These are phyloP conservation scores for Psidium guajava DNA, from an alignment of 345 rosid genomes.

Conservation along the genomic window DNA sequence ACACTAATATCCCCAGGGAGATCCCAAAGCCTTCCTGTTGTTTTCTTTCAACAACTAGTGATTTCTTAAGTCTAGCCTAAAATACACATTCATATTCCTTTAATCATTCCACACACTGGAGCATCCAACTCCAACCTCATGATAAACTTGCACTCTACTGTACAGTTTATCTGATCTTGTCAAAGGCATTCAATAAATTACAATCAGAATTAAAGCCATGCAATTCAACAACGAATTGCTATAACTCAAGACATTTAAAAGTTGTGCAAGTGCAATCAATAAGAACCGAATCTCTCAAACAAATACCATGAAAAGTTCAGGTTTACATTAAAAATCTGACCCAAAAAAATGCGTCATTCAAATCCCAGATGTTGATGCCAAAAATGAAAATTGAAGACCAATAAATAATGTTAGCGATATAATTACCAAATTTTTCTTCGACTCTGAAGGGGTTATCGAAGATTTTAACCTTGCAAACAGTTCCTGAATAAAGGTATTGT, in stretches of 20 bases:
- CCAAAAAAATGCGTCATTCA: not conserved
- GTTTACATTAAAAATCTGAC: not conserved
- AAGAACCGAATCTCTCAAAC: not conserved
- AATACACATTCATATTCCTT: not conserved
- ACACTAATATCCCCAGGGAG: not conserved
- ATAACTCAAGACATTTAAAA: not conserved
- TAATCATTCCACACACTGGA: not conserved
- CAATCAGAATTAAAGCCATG: not conserved
- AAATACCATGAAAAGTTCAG: not conserved
- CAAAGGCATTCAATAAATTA: not conserved
- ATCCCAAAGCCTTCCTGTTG: not conserved
- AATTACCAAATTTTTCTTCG: constrained; percentile 86
- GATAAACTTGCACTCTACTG: not conserved
- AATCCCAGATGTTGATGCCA: not conserved
- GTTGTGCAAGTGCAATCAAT: not conserved
- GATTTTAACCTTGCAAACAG: constrained; percentile 66
- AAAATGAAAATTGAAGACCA: not conserved
- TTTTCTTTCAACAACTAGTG: not conserved
- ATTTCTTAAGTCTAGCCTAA: not conserved
- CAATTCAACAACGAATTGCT: not conserved
- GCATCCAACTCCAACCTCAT: not conserved
- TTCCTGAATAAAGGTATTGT: constrained; percentile 79
- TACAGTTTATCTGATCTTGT: not conserved
- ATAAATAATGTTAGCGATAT: not conserved
- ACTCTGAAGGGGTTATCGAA: constrained; percentile 46